Evolutionary conservation across 768 basidiomycete genomes (phyloP), one percentile per base, ranked within the genome.

Genomic region (Chalciporus sphaerocephalus): DNA sequence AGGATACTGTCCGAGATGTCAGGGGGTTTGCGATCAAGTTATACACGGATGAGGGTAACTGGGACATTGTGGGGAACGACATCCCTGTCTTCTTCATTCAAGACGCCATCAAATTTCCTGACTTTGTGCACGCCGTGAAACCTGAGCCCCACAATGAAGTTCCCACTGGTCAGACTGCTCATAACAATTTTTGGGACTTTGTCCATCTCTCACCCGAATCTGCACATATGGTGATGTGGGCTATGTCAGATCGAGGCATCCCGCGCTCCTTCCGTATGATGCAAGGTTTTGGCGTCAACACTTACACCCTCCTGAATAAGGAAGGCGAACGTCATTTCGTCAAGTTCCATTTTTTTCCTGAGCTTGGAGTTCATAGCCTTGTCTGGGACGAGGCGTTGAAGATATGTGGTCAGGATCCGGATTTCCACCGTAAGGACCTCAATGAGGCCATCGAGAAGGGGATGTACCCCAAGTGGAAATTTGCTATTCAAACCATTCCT

Each of bases 321-420:
- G 59, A 76, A 21, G 82, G 82, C 35, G 74, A 90, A 56, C 76
- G 81, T 1, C 74, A 76, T 44, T 94, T 94, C 54, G 91, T 93
- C 66, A 94, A 93, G 63, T 93, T 92, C 62, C 88, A 92, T 64
- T 87, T 80, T 72, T 79, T 78, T 30, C 80, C 91, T 15, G 78
- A 91, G 64, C 75, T 92, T 13, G 91, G 91, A 17, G 86, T 87
- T 2, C 87, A 92, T 59, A 85, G 81, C 46, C 69, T 94, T 13
- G 71, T 86, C 5, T 95, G 92, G 91, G 92, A 95, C 51, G 92
- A 96, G 55, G 87, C 87, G 1, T 70, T 94, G 49, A 93, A 93
- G 61, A 76, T 94, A 32, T 50, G 53, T 13, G 87, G 88, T 0
- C 88, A 92, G 62, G 92, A 94, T 64, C 91, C 92, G 27, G 91